A percentile compares a stretch with the other conserved stretches of the same genome.
Conservation (phyloP, 208 protist species). For the Trypanosomatidae sp. region DNA sequence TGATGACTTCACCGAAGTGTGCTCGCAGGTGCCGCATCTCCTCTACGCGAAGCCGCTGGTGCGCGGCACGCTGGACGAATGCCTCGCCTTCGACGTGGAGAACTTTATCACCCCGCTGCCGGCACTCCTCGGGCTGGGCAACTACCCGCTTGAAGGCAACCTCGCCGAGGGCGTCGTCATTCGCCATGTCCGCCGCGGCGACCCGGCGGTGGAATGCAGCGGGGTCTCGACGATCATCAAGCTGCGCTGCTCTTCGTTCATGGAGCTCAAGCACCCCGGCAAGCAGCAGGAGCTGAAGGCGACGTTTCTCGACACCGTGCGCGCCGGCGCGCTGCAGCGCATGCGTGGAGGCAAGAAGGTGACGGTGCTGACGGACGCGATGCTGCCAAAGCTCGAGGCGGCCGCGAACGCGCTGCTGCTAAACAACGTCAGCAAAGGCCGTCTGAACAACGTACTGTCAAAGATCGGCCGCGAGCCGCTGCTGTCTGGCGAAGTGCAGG, state of each 20-base stretch:
- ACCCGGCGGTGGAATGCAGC: slow-evolving; percentile 58
- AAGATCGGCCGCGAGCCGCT: slow-evolving; percentile 84
- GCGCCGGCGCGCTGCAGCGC: slow-evolving; percentile 62
- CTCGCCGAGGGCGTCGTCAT: slow-evolving; percentile 90
- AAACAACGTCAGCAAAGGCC: slow-evolving; percentile 84
- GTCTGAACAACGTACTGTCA: slow-evolving; percentile 81
- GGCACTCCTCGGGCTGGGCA: slow-evolving; percentile 80
- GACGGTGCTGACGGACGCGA: slow-evolving; percentile 72
- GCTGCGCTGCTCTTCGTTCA: slow-evolving; percentile 85
- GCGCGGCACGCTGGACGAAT: slow-evolving; percentile 79
- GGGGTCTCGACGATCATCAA: slow-evolving; percentile 89
- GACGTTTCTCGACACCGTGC: slow-evolving; percentile 87
- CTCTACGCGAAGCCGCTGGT: slow-evolving; percentile 77
- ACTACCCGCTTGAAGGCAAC: slow-evolving; percentile 89
- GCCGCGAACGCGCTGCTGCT: slow-evolving; percentile 78
- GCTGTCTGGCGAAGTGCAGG: slow-evolving; percentile 51
- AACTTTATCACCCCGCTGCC: slow-evolving; percentile 86
- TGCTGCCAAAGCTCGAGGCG: slow-evolving; percentile 82
- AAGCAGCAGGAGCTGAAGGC: slow-evolving; percentile 90
- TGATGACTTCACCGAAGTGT: slow-evolving; percentile 81
- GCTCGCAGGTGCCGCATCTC: slow-evolving; percentile 63
- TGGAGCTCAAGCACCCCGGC: slow-evolving; percentile 89
- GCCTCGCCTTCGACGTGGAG: slow-evolving; percentile 88
- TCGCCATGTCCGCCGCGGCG: slow-evolving; percentile 74
- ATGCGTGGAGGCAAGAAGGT: slow-evolving; percentile 49